Percentiles rank a stretch among this genome's conserved stretches.
These are phyloP conservation scores for Russula olivacea DNA, from an alignment of 768 basidiomycete species.

Conservation along the genomic window DNA sequence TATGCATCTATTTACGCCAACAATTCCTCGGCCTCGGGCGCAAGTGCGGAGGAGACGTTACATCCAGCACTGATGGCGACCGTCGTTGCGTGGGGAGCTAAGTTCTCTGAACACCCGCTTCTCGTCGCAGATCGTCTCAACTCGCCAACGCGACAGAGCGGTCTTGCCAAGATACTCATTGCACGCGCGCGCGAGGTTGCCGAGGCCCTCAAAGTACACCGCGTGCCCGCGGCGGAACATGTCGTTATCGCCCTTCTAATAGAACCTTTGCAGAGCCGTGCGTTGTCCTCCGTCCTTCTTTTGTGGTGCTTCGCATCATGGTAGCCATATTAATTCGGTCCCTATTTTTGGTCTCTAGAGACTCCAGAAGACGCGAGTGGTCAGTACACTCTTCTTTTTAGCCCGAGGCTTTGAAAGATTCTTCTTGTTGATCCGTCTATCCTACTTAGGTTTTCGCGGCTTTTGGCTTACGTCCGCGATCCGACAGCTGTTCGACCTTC, in stretches of 20 bases:
- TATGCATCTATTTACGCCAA: conserved; percentile 27
- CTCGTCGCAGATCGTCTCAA: conserved; percentile 72
- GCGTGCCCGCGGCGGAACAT: conserved; percentile 71
- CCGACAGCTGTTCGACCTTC: conserved; percentile 70
- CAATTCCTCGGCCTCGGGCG: neutral
- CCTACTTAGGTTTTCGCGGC: conserved; percentile 63
- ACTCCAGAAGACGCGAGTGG: conserved; percentile 67
- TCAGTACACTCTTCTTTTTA: conserved; percentile 30
- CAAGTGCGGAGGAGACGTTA: conserved; percentile 39
- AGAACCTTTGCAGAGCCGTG: conserved; percentile 82
- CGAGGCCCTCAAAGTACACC: conserved; percentile 82
- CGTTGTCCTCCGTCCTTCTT: conserved; percentile 35
- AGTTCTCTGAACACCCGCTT: conserved; percentile 87
- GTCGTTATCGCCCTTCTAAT: conserved; percentile 77
- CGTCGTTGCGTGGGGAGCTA: conserved; percentile 86
- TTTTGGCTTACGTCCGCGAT: conserved; percentile 81
- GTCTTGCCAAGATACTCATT: conserved; percentile 70
- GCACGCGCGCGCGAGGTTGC: conserved; percentile 80
- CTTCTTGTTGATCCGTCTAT: conserved; percentile 17
- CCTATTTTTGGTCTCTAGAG: conserved; percentile 40
- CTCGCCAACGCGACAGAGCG: conserved; percentile 59
- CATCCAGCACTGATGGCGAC: conserved; percentile 79
- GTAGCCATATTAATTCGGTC: conserved; percentile 8
- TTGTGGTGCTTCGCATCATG: neutral
- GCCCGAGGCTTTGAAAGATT: conserved; percentile 10